Evolutionary conservation across 2,329 filamentous ascomycete genomes (phyloP), one percentile per base, ranked within the genome.

Genomic region (Daldinia sp.): DNA sequence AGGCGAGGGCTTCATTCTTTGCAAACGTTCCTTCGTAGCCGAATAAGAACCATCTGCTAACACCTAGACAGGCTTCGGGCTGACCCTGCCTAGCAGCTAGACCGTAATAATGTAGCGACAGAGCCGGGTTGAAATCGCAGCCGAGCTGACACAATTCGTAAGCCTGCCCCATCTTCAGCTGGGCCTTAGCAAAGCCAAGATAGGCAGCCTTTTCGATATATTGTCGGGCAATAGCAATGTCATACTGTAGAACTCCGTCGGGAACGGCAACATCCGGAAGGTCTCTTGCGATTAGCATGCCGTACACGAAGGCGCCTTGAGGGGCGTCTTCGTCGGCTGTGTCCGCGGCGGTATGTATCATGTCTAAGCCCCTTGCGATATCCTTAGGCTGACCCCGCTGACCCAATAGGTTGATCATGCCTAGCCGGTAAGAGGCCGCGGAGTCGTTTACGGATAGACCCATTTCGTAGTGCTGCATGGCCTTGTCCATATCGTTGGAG

Each of bases 41-140:
- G 73, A 96, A 98, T 25, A 99, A 83, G 75, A 98, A 99, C 95
- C 95, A 99, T 77, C 97, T 95, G 78, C 94, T 98, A 64, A 99
- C 93, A 25, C 94, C 93, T 78, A 99, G 91, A 63, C 97, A 93
- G 0, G 94, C 95, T 76, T 99, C 95, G 0, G 93, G 84, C 72
- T 98, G 93, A 15, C 94, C 94, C 78, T 98, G 95, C 68, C 91
- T 89, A 10, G 95, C 91, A 19, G 95, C 94, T 29, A 99, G 84
- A 34, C 93, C 92, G 73, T 98, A 97, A 80, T 99, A 99, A 75
- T 99, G 95, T 55, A 99, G 79, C 1, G 94, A 98, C 60, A 96
- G 85, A 0, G 93, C 90, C 1, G 95, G 94, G 72, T 96, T 93
- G 77, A 99, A 99, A 67, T 97, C 93, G 77, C 94, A 98, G 27